phyloP scores from a whole-genome alignment of 495 filamentous ascomycete genomes.

The Wilcoxina mikolae region DNA sequence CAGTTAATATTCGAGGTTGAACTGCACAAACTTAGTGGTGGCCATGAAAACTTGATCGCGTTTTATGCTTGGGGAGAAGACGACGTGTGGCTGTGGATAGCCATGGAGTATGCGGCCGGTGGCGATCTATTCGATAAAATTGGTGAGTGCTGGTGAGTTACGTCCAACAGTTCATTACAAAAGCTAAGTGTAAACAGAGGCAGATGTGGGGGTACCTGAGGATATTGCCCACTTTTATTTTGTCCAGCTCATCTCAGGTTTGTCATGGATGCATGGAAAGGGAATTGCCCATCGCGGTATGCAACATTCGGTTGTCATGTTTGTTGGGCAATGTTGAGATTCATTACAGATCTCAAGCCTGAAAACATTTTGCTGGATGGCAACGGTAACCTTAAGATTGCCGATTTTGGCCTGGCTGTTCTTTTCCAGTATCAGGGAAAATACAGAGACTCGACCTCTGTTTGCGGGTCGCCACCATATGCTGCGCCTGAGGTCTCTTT shows the following conservation, averaged over 20 bases:
- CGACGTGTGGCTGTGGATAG: conserved; percentile 86
- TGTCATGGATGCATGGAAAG: conserved; percentile 89
- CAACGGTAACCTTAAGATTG: conserved; percentile 80
- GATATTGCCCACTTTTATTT: conserved; percentile 96
- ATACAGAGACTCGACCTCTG: conserved; percentile 62
- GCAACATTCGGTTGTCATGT: background rate
- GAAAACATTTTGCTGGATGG: conserved; percentile 76
- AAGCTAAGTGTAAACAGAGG: conserved; percentile 38
- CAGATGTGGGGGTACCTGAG: conserved; percentile 79
- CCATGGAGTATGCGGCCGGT: conserved; percentile 91
- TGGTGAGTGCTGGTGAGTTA: conserved; percentile 9
- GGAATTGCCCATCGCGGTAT: conserved; percentile 60
- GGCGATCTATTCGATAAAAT: conserved; percentile 99
- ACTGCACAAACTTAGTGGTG: conserved; percentile 70
- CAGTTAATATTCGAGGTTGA: conserved; percentile 81
- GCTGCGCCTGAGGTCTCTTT: conserved; percentile 87
- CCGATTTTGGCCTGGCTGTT: conserved; percentile 93
- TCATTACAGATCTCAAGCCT: conserved; percentile 59
- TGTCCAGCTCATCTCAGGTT: conserved; percentile 72
- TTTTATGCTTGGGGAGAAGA: conserved; percentile 84
- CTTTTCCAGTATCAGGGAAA: conserved; percentile 77
- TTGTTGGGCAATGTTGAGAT: too few species aligned
- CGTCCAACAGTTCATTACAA: too few species aligned
- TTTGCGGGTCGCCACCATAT: conserved; percentile 94
- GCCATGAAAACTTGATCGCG: conserved; percentile 83